Percentiles rank a stretch among this genome's conserved stretches.
phyloP scores from a whole-genome alignment of 2,329 filamentous ascomycete genomes.

The Fusarium sp. region DNA sequence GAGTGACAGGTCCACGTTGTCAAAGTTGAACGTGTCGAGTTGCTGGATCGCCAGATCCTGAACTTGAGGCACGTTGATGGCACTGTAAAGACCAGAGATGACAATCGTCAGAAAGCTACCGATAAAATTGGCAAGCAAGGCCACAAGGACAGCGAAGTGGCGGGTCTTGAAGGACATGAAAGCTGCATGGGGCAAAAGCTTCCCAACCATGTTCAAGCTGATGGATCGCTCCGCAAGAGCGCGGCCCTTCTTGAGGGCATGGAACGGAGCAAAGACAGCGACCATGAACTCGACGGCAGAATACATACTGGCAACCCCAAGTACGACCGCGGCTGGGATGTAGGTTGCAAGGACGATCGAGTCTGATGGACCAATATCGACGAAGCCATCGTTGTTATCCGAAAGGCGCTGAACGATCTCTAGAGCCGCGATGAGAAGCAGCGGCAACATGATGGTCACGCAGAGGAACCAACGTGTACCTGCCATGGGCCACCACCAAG shows the following conservation, averaged over 20 bases:
- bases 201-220: conserved; percentile 35
- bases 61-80: conserved; percentile 38
- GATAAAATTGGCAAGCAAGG: conserved; percentile 38
- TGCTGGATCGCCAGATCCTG: conserved; percentile 42
- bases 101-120: conserved; percentile 37
- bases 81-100: conserved; percentile 45
- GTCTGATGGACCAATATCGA: conserved; percentile 22
- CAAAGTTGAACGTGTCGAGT: conserved; percentile 43
- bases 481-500: conserved; percentile 42
- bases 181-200: conserved; percentile 38
- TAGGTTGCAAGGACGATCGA: conserved; percentile 47
- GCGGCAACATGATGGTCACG: conserved; percentile 39
- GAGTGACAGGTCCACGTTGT: conserved; percentile 35
- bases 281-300: conserved; percentile 35
- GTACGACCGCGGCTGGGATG: conserved; percentile 37
- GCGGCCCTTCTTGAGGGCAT: conserved; percentile 33
- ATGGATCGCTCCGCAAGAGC: conserved; percentile 33
- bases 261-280: conserved; percentile 41
- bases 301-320: conserved; percentile 40
- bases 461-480: conserved; percentile 41
- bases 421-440: conserved; percentile 35
- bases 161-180: conserved; percentile 31
- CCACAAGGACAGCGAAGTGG: conserved; percentile 41
- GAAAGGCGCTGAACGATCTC: conserved; percentile 42
- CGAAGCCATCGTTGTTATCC: conserved; percentile 44